Conservation (phyloP, 176 grass and related monocot species). For the Bolboschoenus planiculmis region DNA sequence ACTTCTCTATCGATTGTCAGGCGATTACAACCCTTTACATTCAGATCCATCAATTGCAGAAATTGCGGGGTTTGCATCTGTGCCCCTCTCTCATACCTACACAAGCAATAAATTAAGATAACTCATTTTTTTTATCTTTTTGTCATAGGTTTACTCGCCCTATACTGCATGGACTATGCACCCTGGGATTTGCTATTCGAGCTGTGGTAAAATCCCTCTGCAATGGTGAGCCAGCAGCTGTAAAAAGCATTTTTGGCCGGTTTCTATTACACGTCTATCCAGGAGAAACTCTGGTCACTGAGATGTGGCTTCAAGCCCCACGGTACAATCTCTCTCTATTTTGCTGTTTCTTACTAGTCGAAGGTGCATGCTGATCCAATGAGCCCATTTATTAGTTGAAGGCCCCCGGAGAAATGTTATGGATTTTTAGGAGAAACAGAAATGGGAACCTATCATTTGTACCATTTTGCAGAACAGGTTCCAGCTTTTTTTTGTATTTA, state of each 20-base stretch:
- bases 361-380: background rate
- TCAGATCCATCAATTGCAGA: slow-evolving; percentile 75
- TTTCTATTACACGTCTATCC: slow-evolving; percentile 88
- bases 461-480: background rate
- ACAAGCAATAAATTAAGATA: background rate
- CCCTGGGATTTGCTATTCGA: slow-evolving; percentile 55
- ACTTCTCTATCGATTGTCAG: slow-evolving; percentile 78
- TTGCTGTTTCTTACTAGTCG: background rate
- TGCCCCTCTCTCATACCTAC: background rate
- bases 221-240: slow-evolving; percentile 48
- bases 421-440: background rate
- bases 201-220: slow-evolving; percentile 69
- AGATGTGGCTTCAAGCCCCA: slow-evolving; percentile 81
- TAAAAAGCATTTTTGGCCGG: slow-evolving; percentile 62
- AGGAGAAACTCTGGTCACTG: slow-evolving; percentile 56
- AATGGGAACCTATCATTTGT: background rate
- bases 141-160: slow-evolving; percentile 67
- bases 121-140: background rate
- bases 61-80: slow-evolving; percentile 60
- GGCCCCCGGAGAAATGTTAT: background rate
- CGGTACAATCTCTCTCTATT: slow-evolving; percentile 33
- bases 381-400: background rate
- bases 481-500: too few species aligned
- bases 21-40: slow-evolving; percentile 97
- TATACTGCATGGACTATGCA: slow-evolving; percentile 83